Percentiles rank a stretch among this genome's conserved stretches.
phyloP scores from a whole-genome alignment of 2,329 filamentous ascomycete species.

The Emericellopsis cladophorae region DNA sequence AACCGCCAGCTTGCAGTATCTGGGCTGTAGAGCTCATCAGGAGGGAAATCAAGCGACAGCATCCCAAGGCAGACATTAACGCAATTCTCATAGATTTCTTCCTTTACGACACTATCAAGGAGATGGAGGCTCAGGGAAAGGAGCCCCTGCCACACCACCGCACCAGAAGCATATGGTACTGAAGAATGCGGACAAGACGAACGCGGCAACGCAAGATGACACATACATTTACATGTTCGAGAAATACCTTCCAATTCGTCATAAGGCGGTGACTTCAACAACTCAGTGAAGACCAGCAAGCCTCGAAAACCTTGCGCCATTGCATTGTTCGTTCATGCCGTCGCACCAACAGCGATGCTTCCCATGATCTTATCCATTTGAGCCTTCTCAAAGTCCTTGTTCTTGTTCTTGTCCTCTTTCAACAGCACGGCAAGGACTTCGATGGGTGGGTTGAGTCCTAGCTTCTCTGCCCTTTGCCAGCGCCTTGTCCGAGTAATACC shows the following conservation, averaged over 20 bases:
- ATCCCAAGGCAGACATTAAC: slow-evolving; percentile 65
- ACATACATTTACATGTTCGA: no score
- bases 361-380: slow-evolving; percentile 60
- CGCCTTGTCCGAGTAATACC: slow-evolving; percentile 71
- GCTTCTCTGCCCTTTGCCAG: slow-evolving; percentile 72
- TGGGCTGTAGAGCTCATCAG: slow-evolving; percentile 89
- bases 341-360: slow-evolving; percentile 27
- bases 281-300: background rate
- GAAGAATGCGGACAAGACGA: slow-evolving; percentile 3
- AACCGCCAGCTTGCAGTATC: slow-evolving; percentile 62
- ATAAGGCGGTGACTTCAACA: background rate
- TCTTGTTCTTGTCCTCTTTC: slow-evolving; percentile 46
- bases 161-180: slow-evolving; percentile 94
- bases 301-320: background rate
- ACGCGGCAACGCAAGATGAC: no score
- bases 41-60: slow-evolving; percentile 60
- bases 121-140: slow-evolving; percentile 51
- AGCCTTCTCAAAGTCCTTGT: slow-evolving; percentile 45
- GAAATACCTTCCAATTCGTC: no score
- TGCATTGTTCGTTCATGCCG: slow-evolving; percentile 6
- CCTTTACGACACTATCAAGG: slow-evolving; percentile 88
- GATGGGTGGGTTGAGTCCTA: slow-evolving; percentile 79
- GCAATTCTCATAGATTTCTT: slow-evolving; percentile 96
- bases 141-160: slow-evolving; percentile 65
- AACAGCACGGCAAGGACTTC: slow-evolving; percentile 81